Conservation (phyloP, 2,329 filamentous ascomycete genomes). For the Talaromyces verruculosus region DNA sequence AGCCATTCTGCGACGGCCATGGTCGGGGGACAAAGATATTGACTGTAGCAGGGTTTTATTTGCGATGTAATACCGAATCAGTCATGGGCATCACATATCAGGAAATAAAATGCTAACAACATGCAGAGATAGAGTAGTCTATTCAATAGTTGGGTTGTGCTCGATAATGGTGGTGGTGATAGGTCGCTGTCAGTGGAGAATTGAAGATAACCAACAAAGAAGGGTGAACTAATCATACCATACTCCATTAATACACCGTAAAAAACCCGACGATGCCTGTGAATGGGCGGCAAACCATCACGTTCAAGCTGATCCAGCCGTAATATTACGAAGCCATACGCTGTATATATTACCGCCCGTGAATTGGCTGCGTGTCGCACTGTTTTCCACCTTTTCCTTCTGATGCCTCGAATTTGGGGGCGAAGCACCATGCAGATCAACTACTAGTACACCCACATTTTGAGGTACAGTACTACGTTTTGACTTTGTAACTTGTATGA, state of each 20-base stretch:
- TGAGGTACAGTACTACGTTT: background rate
- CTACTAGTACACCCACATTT: background rate
- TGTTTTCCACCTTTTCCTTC: background rate
- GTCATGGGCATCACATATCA: background rate
- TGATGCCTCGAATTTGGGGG: background rate
- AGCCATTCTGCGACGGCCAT: constrained; percentile 6
- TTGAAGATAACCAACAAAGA: background rate
- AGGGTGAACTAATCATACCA: background rate
- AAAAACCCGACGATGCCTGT: background rate
- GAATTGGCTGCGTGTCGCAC: background rate
- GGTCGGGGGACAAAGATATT: background rate
- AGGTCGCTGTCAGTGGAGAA: background rate
- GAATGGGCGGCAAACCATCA: background rate
- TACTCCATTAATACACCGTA: background rate
- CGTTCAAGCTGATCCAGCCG: background rate
- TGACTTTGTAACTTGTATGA: background rate
- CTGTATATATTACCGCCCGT: background rate
- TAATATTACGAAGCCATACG: background rate
- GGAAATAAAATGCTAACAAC: background rate
- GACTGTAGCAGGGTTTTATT: background rate
- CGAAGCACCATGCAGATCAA: background rate
- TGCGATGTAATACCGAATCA: background rate
- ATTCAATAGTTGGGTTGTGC: background rate
- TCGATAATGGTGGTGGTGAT: background rate
- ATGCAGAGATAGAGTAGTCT: background rate